phyloP scores from a whole-genome alignment of 2,329 filamentous ascomycete species.

The Chrysosporium queenslandicum region DNA sequence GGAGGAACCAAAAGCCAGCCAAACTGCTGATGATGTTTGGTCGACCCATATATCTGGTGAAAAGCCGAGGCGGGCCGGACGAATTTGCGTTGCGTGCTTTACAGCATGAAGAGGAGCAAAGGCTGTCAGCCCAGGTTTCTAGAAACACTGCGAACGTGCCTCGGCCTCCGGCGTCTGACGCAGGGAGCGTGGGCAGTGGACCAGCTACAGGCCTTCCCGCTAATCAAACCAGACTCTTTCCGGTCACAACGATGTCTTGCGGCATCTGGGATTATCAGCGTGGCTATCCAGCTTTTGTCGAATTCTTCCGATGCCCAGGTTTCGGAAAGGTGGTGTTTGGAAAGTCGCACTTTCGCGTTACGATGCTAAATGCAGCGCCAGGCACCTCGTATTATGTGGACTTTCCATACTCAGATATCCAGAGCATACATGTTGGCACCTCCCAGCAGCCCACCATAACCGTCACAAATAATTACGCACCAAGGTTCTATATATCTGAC shows the following conservation, averaged over 20 bases:
- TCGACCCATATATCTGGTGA: constrained; percentile 16
- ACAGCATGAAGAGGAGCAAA: constrained; percentile 18
- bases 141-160: not conserved
- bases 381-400: constrained; percentile 32
- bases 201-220: constrained; percentile 1
- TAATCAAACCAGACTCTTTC: constrained; percentile 15
- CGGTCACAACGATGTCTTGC: constrained; percentile 31
- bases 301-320: constrained; percentile 18
- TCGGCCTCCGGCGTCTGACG: constrained; percentile 8
- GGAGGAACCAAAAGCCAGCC: constrained; percentile 5
- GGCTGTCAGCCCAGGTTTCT: not conserved
- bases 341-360: constrained; percentile 37
- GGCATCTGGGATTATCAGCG: constrained; percentile 42
- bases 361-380: constrained; percentile 33
- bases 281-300: constrained; percentile 35
- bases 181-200: not conserved
- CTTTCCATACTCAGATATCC: constrained; percentile 19
- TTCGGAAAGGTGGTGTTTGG: constrained; percentile 35
- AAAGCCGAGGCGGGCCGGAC: constrained; percentile 17
- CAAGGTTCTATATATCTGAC: constrained; percentile 19
- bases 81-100: constrained; percentile 17
- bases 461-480: constrained; percentile 31
- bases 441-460: constrained; percentile 30
- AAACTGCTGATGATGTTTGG: constrained; percentile 18
- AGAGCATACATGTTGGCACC: constrained; percentile 18